Evolutionary conservation across 371 early-diverging fungal species (phyloP).

Genomic region (Syncephalis fuscata): DNA sequence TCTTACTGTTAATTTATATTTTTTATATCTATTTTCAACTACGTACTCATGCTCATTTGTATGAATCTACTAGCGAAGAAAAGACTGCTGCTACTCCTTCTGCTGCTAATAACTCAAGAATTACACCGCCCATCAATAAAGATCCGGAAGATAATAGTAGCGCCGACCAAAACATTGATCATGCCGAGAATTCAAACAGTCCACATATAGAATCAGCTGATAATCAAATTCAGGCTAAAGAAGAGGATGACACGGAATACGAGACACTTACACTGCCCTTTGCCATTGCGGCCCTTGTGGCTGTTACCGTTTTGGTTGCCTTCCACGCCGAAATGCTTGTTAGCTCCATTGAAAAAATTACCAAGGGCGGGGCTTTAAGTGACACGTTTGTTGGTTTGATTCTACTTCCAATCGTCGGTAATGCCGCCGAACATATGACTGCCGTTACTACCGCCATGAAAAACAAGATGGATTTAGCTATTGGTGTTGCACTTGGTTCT

Average conservation of each 20-base stretch:
- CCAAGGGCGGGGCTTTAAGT: conserved; percentile 35
- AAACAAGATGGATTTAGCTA: conserved; percentile 79
- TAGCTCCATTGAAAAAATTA: conserved; percentile 54
- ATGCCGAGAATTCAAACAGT: too few relatives aligned
- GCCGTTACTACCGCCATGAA: conserved; percentile 67
- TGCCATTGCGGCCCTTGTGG: conserved; percentile 22
- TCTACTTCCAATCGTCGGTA: conserved; percentile 70
- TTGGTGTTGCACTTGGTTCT: conserved; percentile 79
- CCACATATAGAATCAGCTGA: too few relatives aligned
- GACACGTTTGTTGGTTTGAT: conserved; percentile 75
- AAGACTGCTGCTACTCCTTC: not conserved
- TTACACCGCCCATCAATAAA: too few relatives aligned
- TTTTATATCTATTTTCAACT: conserved; percentile 66
- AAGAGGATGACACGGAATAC: too few relatives aligned
- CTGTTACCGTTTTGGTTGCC: conserved; percentile 40
- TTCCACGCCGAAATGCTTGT: conserved; percentile 72
- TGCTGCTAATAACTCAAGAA: too few relatives aligned
- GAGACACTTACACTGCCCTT: conserved; percentile 4
- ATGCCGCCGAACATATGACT: conserved; percentile 60
- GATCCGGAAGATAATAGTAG: too few relatives aligned
- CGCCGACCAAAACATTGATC: too few relatives aligned
- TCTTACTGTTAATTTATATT: conserved; percentile 53
- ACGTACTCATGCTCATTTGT: conserved; percentile 43
- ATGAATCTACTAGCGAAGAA: conserved; percentile 20
- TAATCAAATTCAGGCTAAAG: not conserved